Base-by-base conservation (phyloP, 257 asterid genomes). In the Scutellaria minor region DNA sequence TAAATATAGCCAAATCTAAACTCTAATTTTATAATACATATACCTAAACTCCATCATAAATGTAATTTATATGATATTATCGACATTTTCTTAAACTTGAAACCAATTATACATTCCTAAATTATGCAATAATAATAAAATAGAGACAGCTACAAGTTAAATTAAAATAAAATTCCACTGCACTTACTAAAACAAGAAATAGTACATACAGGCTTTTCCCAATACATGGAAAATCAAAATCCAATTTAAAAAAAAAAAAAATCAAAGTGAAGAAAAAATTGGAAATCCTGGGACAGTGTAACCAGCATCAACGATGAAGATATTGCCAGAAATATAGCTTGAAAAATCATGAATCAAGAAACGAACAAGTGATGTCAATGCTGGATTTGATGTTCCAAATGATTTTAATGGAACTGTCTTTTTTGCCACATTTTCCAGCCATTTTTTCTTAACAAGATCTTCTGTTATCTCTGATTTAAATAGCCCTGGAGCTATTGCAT, bases 381-480 rank as follows among this genome's bases (percentile, higher is more conserved):
- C 80, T 7, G 83, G 87, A 62, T 82, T 52, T 3, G 73, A 2
- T 35, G 82, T 61, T 54, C 79, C 85, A 2, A 13, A 63, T 10
- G 62, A 45, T 63, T 66, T 4, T 31, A 79, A 9, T 15, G 85
- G 83, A 22, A 67, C 66, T 9, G 73, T 46, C 44, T 31, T 79
- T 6, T 20, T 9, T 2, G 45, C 76, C 2, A 82, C 74, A 2
- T 57, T 79, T 45, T 79, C 45, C 6, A 77, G 24, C 86, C 85
- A 82, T 0, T 54, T 52, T 44, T 73, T 68, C 51, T 72, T 6
- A 5, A 72, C n/a, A 1, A 84, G 70, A 14, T 63, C 56, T 67
- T 80, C 48, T 1, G 86, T 84, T 46, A 84, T 84, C 74, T 81
- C 80, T 0, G 81, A 77, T 61, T 68, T 69, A 58, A 85, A 85